phyloP scores from a whole-genome alignment of 2,329 filamentous ascomycete species.

The Beauveria varroae region DNA sequence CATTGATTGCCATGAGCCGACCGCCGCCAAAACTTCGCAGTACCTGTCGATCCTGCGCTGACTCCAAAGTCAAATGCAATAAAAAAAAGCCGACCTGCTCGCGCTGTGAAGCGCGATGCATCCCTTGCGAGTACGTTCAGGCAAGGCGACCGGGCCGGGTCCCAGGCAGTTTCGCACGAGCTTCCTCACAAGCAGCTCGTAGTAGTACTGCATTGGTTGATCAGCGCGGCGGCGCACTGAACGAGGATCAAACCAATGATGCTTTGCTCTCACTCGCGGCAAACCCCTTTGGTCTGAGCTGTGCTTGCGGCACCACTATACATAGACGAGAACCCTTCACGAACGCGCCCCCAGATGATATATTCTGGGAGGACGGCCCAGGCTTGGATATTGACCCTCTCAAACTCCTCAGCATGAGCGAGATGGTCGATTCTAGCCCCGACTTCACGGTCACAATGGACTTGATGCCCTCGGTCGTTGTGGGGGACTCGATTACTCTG shows the following conservation, averaged over 20 bases:
- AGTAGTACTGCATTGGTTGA: not conserved
- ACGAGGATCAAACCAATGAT: not conserved
- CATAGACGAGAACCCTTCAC: not conserved
- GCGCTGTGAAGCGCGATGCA: not conserved
- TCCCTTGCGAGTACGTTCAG: not conserved
- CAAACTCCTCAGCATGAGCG: not conserved
- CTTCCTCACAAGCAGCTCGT: not conserved
- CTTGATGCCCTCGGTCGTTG: not conserved
- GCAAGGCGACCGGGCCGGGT: not conserved
- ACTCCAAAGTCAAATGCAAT: not conserved
- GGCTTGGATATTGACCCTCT: not conserved
- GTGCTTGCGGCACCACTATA: not conserved
- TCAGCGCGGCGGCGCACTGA: not conserved
- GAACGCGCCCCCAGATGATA: not conserved
- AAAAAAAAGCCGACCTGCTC: not conserved
- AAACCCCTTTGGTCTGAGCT: not conserved
- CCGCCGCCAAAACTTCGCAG: not conserved
- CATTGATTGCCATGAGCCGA: not conserved
- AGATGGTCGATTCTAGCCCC: not conserved
- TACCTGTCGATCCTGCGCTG: not conserved
- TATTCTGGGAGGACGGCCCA: not conserved
- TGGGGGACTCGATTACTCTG: not conserved
- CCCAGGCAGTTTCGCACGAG: not conserved
- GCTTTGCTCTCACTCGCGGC: not conserved
- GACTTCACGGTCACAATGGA: not conserved